Conservation (phyloP, 108 stramenopile genomes). For the Fistulifera pelliculosa region DNA sequence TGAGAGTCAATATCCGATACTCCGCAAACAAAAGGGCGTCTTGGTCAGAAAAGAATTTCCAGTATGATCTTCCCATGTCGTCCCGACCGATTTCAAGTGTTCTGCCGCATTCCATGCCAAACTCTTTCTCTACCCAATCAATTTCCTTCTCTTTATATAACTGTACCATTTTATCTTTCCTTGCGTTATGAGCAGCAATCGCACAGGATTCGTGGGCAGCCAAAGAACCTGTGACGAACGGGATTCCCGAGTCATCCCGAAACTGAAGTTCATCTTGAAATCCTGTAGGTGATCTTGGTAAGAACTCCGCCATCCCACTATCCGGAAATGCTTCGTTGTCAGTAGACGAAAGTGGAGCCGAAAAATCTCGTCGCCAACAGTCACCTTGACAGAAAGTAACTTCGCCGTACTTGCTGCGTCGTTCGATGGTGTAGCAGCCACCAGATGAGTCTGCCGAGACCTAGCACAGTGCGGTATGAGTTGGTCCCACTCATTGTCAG, state of each 20-base stretch:
- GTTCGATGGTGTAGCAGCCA: conserved; percentile 38
- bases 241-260: conserved; percentile 39
- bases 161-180: conserved; percentile 51
- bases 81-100: conserved; percentile 66
- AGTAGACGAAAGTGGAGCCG: conserved; percentile 11
- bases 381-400: conserved; percentile 36
- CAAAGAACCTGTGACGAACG: conserved; percentile 66
- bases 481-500: conserved; percentile 70
- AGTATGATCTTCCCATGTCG: conserved; percentile 54
- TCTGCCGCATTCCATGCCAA: conserved; percentile 62
- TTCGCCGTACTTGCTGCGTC: conserved; percentile 2
- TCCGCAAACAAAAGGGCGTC: conserved; percentile 52
- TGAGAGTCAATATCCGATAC: background rate
- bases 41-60: conserved; percentile 58
- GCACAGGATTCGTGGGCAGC: conserved; percentile 84
- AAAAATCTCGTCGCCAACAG: conserved; percentile 67
- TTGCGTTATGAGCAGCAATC: conserved; percentile 57
- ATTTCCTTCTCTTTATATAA: conserved; percentile 32
- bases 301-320: conserved; percentile 57
- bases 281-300: conserved; percentile 52
- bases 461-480: conserved; percentile 38
- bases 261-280: conserved; percentile 65
- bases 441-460: conserved; percentile 34
- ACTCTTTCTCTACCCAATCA: conserved; percentile 36
- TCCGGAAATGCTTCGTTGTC: conserved; percentile 26